Percentiles rank a stretch among this genome's conserved stretches.
Conservation (phyloP, 2,329 filamentous ascomycete species). For the Fusarium sp. region DNA sequence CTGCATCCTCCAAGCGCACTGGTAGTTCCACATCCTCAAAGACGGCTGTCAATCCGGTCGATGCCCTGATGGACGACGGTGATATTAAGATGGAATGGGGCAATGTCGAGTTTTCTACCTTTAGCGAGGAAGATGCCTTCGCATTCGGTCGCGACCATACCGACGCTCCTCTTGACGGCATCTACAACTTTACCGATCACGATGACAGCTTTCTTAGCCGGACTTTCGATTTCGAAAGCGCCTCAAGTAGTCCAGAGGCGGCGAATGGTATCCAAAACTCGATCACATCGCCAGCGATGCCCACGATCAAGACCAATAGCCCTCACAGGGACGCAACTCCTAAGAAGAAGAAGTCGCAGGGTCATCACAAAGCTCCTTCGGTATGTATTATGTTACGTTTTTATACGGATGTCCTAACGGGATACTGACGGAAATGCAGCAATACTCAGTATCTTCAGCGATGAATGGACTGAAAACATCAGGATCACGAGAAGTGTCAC, state of each 20-base stretch:
- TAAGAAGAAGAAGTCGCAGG: conserved; percentile 44
- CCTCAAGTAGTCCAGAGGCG: conserved; percentile 70
- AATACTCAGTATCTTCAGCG: conserved; percentile 67
- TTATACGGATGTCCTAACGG: not conserved
- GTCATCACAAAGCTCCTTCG: conserved; percentile 54
- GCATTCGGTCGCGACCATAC: conserved; percentile 51
- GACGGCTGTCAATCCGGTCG: conserved; percentile 58
- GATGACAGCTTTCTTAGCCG: conserved; percentile 64
- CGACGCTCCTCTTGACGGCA: conserved; percentile 47
- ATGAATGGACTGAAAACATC: conserved; percentile 64
- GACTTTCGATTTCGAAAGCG: conserved; percentile 72
- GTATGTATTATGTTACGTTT: conserved; percentile 53
- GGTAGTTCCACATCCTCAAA: conserved; percentile 64
- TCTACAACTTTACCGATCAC: conserved; percentile 53
- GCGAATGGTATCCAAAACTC: conserved; percentile 45
- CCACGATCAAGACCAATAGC: conserved; percentile 56
- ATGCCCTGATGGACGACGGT: conserved; percentile 62
- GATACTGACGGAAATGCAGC: conserved; percentile 56
- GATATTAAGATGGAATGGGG: conserved; percentile 63
- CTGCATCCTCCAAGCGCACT: conserved; percentile 65
- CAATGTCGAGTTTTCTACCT: conserved; percentile 51
- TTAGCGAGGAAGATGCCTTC: conserved; percentile 60
- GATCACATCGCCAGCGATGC: conserved; percentile 62
- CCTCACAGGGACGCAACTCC: conserved; percentile 47
- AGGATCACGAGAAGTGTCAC: conserved; percentile 69